These are phyloP conservation scores for Davidsoniella eucalypti DNA, from an alignment of 2,329 filamentous ascomycete species.

Conservation along the genomic window DNA sequence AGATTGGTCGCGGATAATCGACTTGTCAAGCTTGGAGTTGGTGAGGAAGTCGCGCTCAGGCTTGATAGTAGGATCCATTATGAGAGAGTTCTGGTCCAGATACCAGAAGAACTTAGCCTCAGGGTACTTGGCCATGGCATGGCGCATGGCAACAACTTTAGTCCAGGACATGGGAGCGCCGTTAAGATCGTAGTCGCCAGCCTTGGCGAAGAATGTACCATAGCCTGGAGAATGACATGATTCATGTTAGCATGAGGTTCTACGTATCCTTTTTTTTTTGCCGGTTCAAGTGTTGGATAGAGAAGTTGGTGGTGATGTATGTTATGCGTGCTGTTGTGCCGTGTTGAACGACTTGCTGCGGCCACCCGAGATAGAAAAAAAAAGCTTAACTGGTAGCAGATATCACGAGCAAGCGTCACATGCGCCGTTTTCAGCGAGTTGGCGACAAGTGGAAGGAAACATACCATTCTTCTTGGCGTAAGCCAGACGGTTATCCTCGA, in stretches of 20 bases:
- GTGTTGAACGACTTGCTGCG: constrained; percentile 1
- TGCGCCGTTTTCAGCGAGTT: background rate
- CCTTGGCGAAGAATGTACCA: constrained; percentile 62
- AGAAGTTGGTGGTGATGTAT: background rate
- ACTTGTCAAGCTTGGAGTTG: constrained; percentile 46
- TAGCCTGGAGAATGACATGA: constrained; percentile 46
- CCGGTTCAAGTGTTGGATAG: background rate
- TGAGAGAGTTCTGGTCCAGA: constrained; percentile 67
- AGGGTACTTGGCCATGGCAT: constrained; percentile 69
- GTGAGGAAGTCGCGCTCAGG: constrained; percentile 58
- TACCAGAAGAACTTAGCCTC: constrained; percentile 73
- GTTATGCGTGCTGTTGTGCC: background rate
- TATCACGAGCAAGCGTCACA: background rate
- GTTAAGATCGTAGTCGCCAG: constrained; percentile 57
- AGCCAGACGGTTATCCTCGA: constrained; percentile 66
- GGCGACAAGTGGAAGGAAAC: constrained; percentile 16
- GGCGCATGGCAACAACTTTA: constrained; percentile 69
- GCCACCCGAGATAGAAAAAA: background rate
- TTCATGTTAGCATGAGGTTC: constrained; percentile 5
- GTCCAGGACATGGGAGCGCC: constrained; percentile 50
- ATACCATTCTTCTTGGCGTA: constrained; percentile 80
- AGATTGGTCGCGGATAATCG: constrained; percentile 73
- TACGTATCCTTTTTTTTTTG: background rate
- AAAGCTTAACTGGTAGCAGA: background rate
- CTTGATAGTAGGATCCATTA: constrained; percentile 64